Percentiles rank a stretch among this genome's conserved stretches.
phyloP scores from a whole-genome alignment of 768 basidiomycete genomes.

The Leccinum truebloodii region DNA sequence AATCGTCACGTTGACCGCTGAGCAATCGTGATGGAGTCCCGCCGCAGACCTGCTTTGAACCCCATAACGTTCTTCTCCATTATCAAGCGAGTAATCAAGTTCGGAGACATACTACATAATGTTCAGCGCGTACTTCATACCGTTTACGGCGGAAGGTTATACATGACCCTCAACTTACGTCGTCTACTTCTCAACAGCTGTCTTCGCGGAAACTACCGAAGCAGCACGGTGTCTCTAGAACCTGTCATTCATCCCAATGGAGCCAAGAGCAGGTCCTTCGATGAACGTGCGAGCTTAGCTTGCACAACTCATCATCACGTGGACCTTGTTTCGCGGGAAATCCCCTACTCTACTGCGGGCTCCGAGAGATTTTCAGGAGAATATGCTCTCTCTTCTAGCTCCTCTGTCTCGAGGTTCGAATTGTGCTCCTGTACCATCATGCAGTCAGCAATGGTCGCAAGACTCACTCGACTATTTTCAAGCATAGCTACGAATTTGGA shows the following conservation, averaged over 20 bases:
- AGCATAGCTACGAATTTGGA: not conserved
- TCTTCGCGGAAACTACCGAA: slow-evolving; percentile 6
- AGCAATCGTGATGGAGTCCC: slow-evolving; percentile 9
- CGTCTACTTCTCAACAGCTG: slow-evolving; percentile 1
- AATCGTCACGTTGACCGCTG: slow-evolving; percentile 1
- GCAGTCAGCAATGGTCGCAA: not conserved
- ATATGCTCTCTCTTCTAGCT: not conserved
- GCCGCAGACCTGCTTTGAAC: slow-evolving; percentile 18
- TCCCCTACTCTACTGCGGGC: not conserved
- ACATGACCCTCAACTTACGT: not conserved
- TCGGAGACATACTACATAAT: slow-evolving; percentile 1
- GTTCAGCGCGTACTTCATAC: slow-evolving; percentile 8
- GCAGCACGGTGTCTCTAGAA: slow-evolving; percentile 1
- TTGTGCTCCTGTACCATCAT: not conserved
- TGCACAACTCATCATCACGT: not conserved
- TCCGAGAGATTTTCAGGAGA: not conserved
- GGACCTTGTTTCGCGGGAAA: slow-evolving; percentile 21
- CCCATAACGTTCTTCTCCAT: slow-evolving; percentile 28
- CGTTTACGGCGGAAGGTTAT: slow-evolving; percentile 8
- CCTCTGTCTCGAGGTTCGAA: not conserved
- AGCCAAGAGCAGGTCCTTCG: not conserved
- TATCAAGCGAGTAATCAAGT: slow-evolving; percentile 20
- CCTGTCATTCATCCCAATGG: slow-evolving; percentile 3
- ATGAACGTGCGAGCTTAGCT: slow-evolving; percentile 6
- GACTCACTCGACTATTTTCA: slow-evolving; percentile 10